Conservation (phyloP, 139 green algal species). For the Zygnema circumcarinatum region DNA sequence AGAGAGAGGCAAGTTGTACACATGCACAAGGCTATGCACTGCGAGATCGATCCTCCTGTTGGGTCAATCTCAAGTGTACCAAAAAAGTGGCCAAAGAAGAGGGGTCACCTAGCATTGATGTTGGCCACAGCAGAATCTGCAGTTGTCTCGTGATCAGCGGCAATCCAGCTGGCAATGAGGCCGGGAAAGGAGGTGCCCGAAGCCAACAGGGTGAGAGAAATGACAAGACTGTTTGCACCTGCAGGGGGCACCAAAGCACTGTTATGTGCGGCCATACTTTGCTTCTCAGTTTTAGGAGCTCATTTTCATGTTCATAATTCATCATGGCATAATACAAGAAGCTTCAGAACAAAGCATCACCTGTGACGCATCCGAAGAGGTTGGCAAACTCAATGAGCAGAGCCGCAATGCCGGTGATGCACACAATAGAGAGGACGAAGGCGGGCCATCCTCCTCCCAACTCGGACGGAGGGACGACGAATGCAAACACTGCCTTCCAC, state of each 20-base stretch:
- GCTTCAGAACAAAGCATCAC: no score
- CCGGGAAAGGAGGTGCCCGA: conserved; percentile 45
- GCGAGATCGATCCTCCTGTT: no score
- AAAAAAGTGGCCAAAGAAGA: no score
- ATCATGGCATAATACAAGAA: no score
- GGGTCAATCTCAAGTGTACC: no score
- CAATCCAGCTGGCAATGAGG: conserved; percentile 54
- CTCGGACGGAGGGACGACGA: conserved; percentile 42
- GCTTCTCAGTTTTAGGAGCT: not conserved
- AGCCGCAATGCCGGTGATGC: conserved; percentile 38
- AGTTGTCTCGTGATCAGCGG: conserved; percentile 43
- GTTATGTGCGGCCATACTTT: not conserved
- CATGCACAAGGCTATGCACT: no score
- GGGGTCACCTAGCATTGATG: conserved; percentile 53
- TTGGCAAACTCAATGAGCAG: conserved; percentile 46
- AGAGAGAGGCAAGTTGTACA: conserved; percentile 7
- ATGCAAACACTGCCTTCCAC: conserved; percentile 51
- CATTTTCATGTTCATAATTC: no score
- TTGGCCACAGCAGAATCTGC: conserved; percentile 56
- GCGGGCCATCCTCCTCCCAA: conserved; percentile 24
- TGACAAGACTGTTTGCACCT: conserved; percentile 36
- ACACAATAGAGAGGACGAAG: conserved; percentile 25
- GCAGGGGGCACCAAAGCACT: not conserved
- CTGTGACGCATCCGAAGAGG: conserved; percentile 50
- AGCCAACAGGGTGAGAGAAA: conserved; percentile 52